Evolutionary conservation across 225 moss, liverwort and hornwort species (phyloP).

Genomic region (Neckera pumila): DNA sequence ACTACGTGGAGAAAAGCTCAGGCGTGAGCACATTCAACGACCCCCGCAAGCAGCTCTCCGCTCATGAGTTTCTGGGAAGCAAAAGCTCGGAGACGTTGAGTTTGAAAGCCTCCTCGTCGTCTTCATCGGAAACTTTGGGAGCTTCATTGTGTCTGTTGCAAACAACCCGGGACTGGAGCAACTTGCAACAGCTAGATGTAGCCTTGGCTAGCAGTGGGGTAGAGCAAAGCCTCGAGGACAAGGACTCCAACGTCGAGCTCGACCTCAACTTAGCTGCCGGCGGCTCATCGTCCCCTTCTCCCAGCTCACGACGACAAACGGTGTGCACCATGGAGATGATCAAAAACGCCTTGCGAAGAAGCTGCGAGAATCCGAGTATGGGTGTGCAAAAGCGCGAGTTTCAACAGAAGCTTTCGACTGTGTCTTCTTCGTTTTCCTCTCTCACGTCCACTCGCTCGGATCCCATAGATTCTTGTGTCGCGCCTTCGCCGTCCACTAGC

Average conservation of each 20-base stretch:
- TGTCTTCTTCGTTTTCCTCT: conserved; percentile 19
- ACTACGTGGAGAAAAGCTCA: conserved; percentile 40
- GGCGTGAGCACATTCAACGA: conserved; percentile 20
- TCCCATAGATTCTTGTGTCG: background rate
- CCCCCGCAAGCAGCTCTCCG: conserved; percentile 21
- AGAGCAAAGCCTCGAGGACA: background rate
- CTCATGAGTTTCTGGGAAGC: conserved; percentile 50
- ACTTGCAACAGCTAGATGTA: background rate
- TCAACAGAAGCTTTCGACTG: background rate
- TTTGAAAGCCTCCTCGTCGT: conserved; percentile 7
- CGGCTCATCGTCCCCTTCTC: background rate
- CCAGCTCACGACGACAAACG: background rate
- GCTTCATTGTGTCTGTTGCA: conserved; percentile 14
- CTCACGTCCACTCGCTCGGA: conserved; percentile 9
- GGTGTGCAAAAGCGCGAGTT: conserved; percentile 1
- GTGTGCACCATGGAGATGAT: conserved; percentile 59
- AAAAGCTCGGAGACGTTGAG: conserved; percentile 47
- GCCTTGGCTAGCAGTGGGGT: conserved; percentile 8
- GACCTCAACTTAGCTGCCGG: conserved; percentile 27
- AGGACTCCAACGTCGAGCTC: conserved; percentile 23
- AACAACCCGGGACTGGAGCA: background rate
- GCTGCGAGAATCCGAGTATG: background rate
- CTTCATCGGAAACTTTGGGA: background rate
- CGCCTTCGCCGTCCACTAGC: conserved; percentile 22
- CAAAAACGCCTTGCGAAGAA: conserved; percentile 22